Evolutionary conservation across 2,329 filamentous ascomycete species (phyloP).

Genomic region (Stemphylium beticola): DNA sequence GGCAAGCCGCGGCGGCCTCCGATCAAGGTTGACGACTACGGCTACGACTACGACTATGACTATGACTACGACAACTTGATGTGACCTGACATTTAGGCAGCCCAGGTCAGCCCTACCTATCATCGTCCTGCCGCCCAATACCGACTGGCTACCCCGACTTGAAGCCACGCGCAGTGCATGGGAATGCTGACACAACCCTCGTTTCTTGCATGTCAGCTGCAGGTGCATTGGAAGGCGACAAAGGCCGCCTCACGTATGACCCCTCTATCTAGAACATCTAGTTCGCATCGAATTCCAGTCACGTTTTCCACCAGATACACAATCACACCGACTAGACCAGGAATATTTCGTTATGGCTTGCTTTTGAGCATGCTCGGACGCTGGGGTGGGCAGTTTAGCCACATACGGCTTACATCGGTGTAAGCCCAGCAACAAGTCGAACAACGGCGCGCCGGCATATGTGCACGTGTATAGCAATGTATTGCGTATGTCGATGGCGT

Average conservation of each 20-base stretch:
- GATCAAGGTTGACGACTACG: neutral
- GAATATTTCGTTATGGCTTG: conserved; percentile 3
- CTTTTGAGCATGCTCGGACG: conserved; percentile 4
- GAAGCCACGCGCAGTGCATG: conserved; percentile 14
- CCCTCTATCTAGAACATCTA: conserved; percentile 7
- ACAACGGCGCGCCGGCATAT: conserved; percentile 1
- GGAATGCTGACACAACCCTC: conserved; percentile 17
- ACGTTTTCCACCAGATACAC: conserved; percentile 13
- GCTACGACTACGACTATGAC: neutral
- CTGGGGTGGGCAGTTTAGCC: neutral
- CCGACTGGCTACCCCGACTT: conserved; percentile 2
- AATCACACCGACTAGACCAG: conserved; percentile 1
- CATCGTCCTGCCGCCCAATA: neutral
- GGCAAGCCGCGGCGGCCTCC: neutral
- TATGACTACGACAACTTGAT: neutral
- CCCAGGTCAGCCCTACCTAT: neutral
- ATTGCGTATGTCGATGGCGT: too few relatives aligned
- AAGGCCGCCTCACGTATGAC: conserved; percentile 6
- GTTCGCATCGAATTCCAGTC: conserved; percentile 30
- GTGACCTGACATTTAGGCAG: neutral
- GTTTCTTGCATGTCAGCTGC: conserved; percentile 32
- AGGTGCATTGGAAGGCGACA: conserved; percentile 24
- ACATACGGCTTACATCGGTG: conserved; percentile 11
- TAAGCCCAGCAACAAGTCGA: neutral
- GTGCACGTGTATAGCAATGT: neutral